Evolutionary conservation across 2,329 filamentous ascomycete genomes (phyloP).

Genomic region (Sclerotinia sclerotiorum): DNA sequence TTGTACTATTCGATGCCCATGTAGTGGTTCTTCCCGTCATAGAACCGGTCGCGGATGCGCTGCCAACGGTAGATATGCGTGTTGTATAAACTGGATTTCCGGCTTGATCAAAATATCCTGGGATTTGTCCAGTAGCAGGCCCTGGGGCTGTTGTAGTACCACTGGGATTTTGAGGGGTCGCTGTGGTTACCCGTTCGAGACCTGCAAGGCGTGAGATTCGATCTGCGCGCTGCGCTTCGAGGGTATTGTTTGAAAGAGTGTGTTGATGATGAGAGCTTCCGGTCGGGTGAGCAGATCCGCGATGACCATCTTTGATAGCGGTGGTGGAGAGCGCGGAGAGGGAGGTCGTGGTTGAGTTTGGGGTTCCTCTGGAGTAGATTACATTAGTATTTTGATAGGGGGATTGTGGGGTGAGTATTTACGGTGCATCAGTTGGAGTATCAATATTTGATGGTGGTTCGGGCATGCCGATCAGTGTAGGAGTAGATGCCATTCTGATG

Average conservation of each 20-base stretch:
- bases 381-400: slow-evolving; percentile 28
- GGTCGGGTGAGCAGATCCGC: slow-evolving; percentile 69
- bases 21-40: slow-evolving; percentile 61
- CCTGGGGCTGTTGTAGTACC: slow-evolving; percentile 38
- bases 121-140: slow-evolving; percentile 42
- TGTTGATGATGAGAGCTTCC: slow-evolving; percentile 58
- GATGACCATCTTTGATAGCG: slow-evolving; percentile 94
- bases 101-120: slow-evolving; percentile 79
- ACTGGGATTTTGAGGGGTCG: slow-evolving; percentile 50
- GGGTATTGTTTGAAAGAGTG: slow-evolving; percentile 65
- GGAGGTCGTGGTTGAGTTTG: slow-evolving; percentile 88
- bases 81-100: slow-evolving; percentile 64
- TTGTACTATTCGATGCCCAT: slow-evolving; percentile 63
- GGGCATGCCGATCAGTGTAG: slow-evolving; percentile 78
- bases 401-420: slow-evolving; percentile 36
- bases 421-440: slow-evolving; percentile 89
- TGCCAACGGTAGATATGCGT: slow-evolving; percentile 88
- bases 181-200: slow-evolving; percentile 82
- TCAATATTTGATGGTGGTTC: slow-evolving; percentile 78
- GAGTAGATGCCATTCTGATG: slow-evolving; percentile 33
- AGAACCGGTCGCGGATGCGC: slow-evolving; percentile 82
- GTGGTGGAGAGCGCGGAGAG: slow-evolving; percentile 90
- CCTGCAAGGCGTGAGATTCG: slow-evolving; percentile 92
- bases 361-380: slow-evolving; percentile 68
- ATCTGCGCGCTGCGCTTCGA: slow-evolving; percentile 89